Conservation (phyloP, 1,284 basidiomycete genomes). For the Austropuccinia psidii region DNA sequence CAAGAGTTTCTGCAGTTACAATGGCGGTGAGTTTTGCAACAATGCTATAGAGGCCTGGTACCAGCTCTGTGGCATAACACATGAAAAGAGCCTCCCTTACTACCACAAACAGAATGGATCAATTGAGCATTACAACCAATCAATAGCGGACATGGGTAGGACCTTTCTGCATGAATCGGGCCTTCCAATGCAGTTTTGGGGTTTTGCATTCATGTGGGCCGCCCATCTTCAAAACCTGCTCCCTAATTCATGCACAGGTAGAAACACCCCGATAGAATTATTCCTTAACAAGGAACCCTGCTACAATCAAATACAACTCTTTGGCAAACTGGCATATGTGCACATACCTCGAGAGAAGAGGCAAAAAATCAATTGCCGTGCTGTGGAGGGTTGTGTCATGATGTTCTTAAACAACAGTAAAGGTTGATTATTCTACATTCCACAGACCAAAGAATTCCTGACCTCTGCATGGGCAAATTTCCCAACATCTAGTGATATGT, state of each 20-base stretch:
- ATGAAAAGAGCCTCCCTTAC: not conserved
- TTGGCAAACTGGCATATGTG: not conserved
- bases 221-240: not conserved
- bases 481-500: not conserved
- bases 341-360: not conserved
- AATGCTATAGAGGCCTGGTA: not conserved
- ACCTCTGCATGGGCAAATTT: not conserved
- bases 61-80: constrained; percentile 12
- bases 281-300: not conserved
- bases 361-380: not conserved
- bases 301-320: not conserved
- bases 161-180: not conserved
- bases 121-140: not conserved
- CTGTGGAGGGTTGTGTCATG: not conserved
- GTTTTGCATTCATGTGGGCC: not conserved
- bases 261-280: not conserved
- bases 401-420: not conserved
- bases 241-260: not conserved
- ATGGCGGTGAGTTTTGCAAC: constrained; percentile 2
- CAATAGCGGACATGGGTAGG: not conserved
- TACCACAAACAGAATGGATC: not conserved
- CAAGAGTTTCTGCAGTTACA: not conserved
- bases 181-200: not conserved
- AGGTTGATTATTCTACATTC: not conserved
- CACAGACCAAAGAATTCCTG: not conserved